phyloP scores from a whole-genome alignment of 805 yeast species.

The Candida qinlingensis region DNA sequence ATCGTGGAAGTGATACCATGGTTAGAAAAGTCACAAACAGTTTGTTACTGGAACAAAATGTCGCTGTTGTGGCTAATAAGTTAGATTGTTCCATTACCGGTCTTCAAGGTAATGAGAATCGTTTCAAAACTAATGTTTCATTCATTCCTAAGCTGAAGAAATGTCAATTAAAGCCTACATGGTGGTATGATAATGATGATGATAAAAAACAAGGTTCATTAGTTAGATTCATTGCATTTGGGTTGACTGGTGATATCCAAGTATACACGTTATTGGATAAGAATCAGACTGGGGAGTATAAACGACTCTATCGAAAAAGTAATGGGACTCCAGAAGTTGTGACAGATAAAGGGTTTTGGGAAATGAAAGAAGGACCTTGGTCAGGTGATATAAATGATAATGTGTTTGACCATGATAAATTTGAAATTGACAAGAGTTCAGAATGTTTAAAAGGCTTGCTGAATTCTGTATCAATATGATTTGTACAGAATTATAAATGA shows the following conservation, averaged over 20 bases:
- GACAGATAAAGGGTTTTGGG: conserved; percentile 22
- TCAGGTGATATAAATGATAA: conserved; percentile 8
- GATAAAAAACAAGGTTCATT: not conserved
- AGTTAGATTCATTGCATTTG: conserved; percentile 25
- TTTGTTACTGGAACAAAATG: conserved; percentile 8
- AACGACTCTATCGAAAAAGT: not conserved
- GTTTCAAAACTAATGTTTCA: conserved; percentile 18
- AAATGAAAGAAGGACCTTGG: conserved; percentile 13
- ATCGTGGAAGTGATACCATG: conserved; percentile 13
- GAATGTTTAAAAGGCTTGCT: conserved; percentile 8
- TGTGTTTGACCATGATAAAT: conserved; percentile 15
- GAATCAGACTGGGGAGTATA: conserved; percentile 2
- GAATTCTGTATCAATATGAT: conserved; percentile 6
- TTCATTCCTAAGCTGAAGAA: conserved; percentile 29
- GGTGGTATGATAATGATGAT: conserved; percentile 19
- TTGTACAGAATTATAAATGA: too few relatives aligned
- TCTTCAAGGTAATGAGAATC: conserved; percentile 8
- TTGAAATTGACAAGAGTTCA: conserved; percentile 5
- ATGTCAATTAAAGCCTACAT: conserved; percentile 28
- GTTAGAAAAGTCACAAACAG: conserved; percentile 19
- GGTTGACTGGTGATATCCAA: conserved; percentile 34
- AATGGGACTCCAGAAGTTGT: conserved; percentile 3
- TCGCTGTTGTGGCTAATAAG: conserved; percentile 18
- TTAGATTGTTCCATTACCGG: conserved; percentile 18
- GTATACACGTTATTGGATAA: conserved; percentile 20